These are phyloP conservation scores for Blepharisma japonicum DNA, from an alignment of 73 alveolate genomes.

Conservation along the genomic window DNA sequence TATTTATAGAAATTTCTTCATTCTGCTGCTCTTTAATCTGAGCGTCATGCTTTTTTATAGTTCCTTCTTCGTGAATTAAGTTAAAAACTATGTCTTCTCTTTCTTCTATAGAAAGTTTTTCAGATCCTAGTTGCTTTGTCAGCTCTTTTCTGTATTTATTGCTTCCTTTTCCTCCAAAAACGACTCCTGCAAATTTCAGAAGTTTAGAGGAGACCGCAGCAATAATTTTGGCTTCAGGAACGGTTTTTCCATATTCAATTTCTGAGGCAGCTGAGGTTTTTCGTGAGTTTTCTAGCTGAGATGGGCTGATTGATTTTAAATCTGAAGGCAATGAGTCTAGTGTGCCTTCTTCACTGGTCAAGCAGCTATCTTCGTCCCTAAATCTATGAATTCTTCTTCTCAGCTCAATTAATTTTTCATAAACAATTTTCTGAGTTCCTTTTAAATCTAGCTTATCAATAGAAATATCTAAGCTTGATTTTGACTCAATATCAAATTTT, in stretches of 20 bases:
- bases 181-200: not conserved
- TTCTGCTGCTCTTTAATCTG: not conserved
- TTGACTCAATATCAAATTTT: not conserved
- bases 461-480: not conserved
- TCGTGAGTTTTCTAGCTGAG: not conserved
- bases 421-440: constrained; percentile 23
- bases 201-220: not conserved
- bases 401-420: constrained; percentile 12
- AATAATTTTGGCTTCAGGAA: too few relatives aligned
- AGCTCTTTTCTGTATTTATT: constrained; percentile 1
- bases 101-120: not conserved
- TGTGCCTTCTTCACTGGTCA: not conserved
- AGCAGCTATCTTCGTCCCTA: not conserved
- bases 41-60: not conserved
- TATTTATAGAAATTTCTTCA: not conserved
- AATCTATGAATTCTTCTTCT: not conserved
- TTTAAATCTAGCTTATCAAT: not conserved
- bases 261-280: not conserved
- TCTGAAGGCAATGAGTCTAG: not conserved
- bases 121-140: not conserved
- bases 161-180: constrained; percentile 19
- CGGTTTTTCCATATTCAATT: not conserved
- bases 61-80: not conserved
- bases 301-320: not conserved
- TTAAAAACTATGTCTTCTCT: constrained; percentile 8